Percentiles rank a stretch among this genome's conserved stretches.
Evolutionary conservation across 2,329 filamentous ascomycete species (phyloP).

Genomic region (Neonectria punicea): DNA sequence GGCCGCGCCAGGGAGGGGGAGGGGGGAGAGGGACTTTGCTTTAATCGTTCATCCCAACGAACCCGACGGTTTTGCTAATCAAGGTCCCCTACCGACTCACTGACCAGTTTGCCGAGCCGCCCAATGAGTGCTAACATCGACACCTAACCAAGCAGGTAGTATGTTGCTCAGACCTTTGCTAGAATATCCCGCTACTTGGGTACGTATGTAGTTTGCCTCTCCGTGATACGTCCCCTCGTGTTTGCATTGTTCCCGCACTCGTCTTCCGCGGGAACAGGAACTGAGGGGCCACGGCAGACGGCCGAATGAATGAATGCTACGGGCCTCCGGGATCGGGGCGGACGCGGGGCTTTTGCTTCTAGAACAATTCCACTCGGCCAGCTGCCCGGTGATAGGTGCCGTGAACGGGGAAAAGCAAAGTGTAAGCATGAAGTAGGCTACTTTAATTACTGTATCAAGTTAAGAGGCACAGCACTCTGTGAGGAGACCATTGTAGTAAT

Average conservation of each 20-base stretch:
- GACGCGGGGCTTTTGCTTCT: slow-evolving; percentile 39
- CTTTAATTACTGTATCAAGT: too few relatives aligned
- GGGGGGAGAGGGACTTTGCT: neutral
- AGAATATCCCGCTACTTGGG: neutral
- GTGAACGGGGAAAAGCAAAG: slow-evolving; percentile 2
- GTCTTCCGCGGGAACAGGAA: neutral
- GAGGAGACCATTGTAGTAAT: too few relatives aligned
- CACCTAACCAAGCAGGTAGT: too few relatives aligned
- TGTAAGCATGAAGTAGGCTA: too few relatives aligned
- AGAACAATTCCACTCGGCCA: slow-evolving; percentile 39
- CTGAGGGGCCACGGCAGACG: neutral
- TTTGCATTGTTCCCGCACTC: neutral
- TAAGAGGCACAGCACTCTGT: too few relatives aligned
- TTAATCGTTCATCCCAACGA: slow-evolving; percentile 14
- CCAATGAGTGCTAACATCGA: too few relatives aligned
- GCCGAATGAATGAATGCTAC: too few relatives aligned
- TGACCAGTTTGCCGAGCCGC: too few relatives aligned
- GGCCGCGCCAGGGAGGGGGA: slow-evolving; percentile 34
- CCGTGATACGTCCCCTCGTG: neutral
- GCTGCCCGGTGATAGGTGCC: slow-evolving; percentile 27
- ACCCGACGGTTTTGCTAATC: neutral
- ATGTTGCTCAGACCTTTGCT: neutral
- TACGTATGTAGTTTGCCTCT: neutral
- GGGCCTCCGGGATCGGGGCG: slow-evolving; percentile 34
- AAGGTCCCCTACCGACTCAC: too few relatives aligned